phyloP scores from a whole-genome alignment of 2,329 filamentous ascomycete species.

The Ceratocystis alfenasii region DNA sequence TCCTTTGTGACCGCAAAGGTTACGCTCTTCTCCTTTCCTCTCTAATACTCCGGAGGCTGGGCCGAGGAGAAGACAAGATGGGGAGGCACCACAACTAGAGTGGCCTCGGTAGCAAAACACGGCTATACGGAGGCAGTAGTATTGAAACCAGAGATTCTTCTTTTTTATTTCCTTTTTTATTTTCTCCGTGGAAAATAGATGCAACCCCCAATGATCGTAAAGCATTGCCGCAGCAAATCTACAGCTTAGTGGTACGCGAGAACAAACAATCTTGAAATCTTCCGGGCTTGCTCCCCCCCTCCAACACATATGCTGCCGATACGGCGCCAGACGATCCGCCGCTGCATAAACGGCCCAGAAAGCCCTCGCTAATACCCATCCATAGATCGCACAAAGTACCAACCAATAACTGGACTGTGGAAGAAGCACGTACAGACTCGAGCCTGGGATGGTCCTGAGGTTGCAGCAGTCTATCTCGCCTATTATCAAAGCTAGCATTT shows the following conservation, averaged over 20 bases:
- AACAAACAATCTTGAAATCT: not conserved
- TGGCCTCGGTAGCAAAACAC: not conserved
- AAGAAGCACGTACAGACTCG: no score
- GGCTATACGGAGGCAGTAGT: not conserved
- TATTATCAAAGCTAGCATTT: not conserved
- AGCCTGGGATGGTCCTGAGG: no score
- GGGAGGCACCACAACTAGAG: not conserved
- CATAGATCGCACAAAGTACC: no score
- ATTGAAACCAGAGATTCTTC: not conserved
- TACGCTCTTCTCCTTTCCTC: not conserved
- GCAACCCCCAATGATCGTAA: no score
- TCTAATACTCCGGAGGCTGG: not conserved
- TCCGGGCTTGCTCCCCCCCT: not conserved
- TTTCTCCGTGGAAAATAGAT: not conserved
- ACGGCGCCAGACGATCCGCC: no score
- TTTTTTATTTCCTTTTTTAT: not conserved
- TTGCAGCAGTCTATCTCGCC: no score
- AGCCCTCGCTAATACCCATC: no score
- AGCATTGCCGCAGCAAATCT: no score
- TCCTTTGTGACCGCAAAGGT: not conserved
- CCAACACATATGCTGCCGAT: not conserved
- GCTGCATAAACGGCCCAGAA: no score
- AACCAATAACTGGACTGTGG: no score
- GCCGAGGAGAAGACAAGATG: not conserved
- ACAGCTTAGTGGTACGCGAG: not conserved